Conservation (phyloP, 306 rosid genomes). For the Rosa lucieae region DNA sequence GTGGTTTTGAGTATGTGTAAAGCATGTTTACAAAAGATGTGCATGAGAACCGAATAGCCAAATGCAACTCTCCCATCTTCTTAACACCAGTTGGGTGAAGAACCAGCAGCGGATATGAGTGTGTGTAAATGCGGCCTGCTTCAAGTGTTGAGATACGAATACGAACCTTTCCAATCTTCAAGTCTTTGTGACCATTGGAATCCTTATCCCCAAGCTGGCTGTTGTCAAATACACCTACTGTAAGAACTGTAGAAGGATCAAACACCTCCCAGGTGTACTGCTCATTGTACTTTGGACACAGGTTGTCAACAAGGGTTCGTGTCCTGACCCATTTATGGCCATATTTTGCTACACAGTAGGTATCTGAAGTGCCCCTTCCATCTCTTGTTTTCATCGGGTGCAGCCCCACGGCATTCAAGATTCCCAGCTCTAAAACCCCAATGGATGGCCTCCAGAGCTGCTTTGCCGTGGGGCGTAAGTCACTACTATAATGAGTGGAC, state of each 20-base stretch:
- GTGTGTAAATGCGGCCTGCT: conserved; percentile 52
- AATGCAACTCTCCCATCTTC: conserved; percentile 53
- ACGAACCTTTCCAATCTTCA: conserved; percentile 53
- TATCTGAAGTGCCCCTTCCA: conserved; percentile 44
- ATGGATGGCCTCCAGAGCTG: conserved; percentile 51
- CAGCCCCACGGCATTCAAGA: conserved; percentile 42
- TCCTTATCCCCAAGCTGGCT: conserved; percentile 45
- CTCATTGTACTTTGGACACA: conserved; percentile 49
- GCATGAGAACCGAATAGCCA: conserved; percentile 56
- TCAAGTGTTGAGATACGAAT: conserved; percentile 52
- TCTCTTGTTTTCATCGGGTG: conserved; percentile 53
- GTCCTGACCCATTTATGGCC: conserved; percentile 60
- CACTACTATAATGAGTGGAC: conserved; percentile 54
- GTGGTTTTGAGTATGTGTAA: conserved; percentile 38
- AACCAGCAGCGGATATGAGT: conserved; percentile 49
- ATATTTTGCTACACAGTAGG: conserved; percentile 54
- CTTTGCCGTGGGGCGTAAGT: conserved; percentile 52
- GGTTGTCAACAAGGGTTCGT: conserved; percentile 40
- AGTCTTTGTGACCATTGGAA: conserved; percentile 32
- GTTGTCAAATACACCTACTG: conserved; percentile 51
- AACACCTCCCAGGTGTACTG: conserved; percentile 62
- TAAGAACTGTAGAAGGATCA: conserved; percentile 56
- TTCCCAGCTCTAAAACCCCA: conserved; percentile 51
- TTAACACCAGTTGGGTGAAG: conserved; percentile 51
- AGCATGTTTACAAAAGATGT: conserved; percentile 49